phyloP scores from a whole-genome alignment of 371 early-diverging fungal species.

The Thermomucor indicae-seudaticae region DNA sequence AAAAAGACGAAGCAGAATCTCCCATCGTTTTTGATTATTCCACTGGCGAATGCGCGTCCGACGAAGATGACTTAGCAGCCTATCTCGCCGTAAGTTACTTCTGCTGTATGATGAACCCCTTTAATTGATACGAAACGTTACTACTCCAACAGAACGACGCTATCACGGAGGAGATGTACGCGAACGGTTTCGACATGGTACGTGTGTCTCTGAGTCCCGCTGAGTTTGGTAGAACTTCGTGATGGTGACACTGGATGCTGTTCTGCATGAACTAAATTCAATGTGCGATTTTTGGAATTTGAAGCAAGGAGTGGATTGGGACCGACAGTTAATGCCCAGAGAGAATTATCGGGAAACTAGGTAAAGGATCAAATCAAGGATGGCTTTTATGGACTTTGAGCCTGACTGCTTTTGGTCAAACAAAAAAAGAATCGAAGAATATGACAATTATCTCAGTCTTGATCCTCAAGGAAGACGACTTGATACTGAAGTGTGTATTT shows the following conservation, averaged over 20 bases:
- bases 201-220: neutral
- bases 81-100: too few relatives aligned
- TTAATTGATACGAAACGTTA: too few relatives aligned
- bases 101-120: too few relatives aligned
- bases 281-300: neutral
- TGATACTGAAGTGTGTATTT: neutral
- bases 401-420: neutral
- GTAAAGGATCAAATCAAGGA: conserved; percentile 7
- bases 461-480: conserved; percentile 10
- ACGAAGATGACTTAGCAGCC: too few relatives aligned
- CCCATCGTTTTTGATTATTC: too few relatives aligned
- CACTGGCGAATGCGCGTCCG: too few relatives aligned
- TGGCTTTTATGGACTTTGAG: neutral
- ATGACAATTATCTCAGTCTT: conserved; percentile 20
- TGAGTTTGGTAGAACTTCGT: conserved; percentile 4
- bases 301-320: conserved; percentile 46
- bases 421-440: conserved; percentile 14
- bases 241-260: conserved; percentile 3
- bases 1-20: too few relatives aligned
- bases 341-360: conserved; percentile 24
- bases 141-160: conserved; percentile 6
- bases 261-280: neutral
- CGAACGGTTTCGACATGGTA: conserved; percentile 36
- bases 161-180: conserved; percentile 32
- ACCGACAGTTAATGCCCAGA: conserved; percentile 13